Base-by-base conservation (phyloP, 225 moss, liverwort and hornwort species). In the Pseudoscleropodium purum region DNA sequence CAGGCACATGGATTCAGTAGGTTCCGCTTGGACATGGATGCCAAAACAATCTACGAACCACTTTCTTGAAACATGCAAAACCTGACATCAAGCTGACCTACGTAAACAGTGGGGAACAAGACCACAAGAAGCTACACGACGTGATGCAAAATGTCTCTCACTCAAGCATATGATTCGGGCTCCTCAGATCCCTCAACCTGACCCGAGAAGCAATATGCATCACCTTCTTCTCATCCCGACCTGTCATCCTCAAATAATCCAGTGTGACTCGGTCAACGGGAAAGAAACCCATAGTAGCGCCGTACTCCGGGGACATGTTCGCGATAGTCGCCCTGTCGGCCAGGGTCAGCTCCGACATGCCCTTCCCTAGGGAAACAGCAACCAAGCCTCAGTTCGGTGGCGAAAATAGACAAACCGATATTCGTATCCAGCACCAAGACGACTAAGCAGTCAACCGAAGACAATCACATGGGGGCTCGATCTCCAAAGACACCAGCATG, bases 211-310 rank as follows among this genome's bases (percentile, higher is more conserved):
- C n/a, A 84, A 73, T 68, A 81, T 11, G 62, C 51, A 70, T 88
- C 78, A 95, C 97, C 96, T 94, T 96, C 85, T 95, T 96, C 79
- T 97, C 96, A 89, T 96, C 95, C 84, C 98, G 97, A 66, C 98
- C 98, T 9, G 97, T 98, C 91, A 98, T 88, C 88, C 95, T 95
- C 93, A 98, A 84, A 80, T 98, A 98, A 66, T 96, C 95, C 36
- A 98, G 90, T 15, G 98, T 95, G 26, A 98, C 96, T 74, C 86
- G 87, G 88, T 98, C 98, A 41, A 98, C 97, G 65, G 98, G 97
- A 89, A 98, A 98, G 85, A 98, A 98, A 65, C 98, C 98, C 98
- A 98, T 98, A 23, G 98, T 98, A 36, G 98, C 98, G 90, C 98
- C 98, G 79, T 98, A 98, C 90, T 98, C 97, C 59, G 97, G 98